phyloP scores from a whole-genome alignment of 768 basidiomycete genomes.

The Cystofilobasidium capitatum region DNA sequence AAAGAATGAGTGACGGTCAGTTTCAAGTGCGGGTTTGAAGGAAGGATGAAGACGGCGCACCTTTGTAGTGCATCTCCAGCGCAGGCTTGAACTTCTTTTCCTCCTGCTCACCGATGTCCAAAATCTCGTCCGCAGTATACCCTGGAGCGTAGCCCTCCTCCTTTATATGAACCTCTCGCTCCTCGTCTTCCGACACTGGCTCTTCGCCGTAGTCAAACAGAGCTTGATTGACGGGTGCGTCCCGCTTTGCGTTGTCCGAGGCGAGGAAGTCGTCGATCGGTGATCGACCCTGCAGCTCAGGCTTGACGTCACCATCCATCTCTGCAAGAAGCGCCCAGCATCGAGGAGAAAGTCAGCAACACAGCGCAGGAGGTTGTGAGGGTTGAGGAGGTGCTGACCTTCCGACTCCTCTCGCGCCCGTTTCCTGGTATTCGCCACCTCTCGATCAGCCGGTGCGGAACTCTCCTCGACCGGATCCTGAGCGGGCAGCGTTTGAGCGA shows the following conservation, averaged over 20 bases:
- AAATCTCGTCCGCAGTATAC: background rate
- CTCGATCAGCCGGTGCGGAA: background rate
- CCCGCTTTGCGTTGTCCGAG: background rate
- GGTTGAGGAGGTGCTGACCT: no score
- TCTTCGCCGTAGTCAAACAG: background rate
- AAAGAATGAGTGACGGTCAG: background rate
- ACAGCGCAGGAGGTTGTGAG: background rate
- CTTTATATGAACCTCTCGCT: background rate
- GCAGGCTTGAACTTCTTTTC: constrained; percentile 23
- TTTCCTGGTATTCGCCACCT: background rate
- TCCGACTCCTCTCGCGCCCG: background rate
- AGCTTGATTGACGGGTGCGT: background rate
- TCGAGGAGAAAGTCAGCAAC: background rate
- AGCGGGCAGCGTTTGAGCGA: background rate
- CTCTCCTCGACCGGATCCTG: background rate
- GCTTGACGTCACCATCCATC: background rate
- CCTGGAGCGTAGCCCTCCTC: background rate
- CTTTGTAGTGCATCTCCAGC: constrained; percentile 18
- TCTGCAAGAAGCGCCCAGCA: background rate
- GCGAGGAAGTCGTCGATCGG: background rate
- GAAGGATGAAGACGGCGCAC: constrained; percentile 1
- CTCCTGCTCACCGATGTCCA: no score
- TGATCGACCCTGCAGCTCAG: background rate
- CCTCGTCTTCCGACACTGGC: background rate
- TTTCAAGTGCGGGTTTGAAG: background rate